Conservation (phyloP, 2,329 filamentous ascomycete species). For the Diaporthe eres region DNA sequence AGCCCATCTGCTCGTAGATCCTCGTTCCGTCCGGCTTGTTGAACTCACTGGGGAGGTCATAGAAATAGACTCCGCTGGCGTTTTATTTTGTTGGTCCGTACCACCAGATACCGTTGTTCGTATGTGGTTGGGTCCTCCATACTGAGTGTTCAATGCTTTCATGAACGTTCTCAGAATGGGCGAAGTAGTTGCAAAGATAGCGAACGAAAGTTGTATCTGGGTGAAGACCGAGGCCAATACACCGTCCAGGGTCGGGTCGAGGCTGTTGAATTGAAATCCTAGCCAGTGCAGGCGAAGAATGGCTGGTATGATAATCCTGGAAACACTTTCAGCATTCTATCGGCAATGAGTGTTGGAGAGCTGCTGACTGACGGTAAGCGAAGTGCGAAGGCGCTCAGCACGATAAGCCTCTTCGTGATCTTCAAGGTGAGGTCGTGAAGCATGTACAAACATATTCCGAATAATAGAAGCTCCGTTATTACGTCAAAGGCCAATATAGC, state of each 20-base stretch:
- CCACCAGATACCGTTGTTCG: not conserved
- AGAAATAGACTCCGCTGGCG: not conserved
- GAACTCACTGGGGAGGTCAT: slow-evolving; percentile 1
- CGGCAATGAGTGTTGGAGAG: not conserved
- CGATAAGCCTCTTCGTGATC: slow-evolving; percentile 53
- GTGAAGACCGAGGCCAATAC: slow-evolving; percentile 53
- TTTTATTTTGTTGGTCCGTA: not conserved
- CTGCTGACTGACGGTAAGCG: slow-evolving; percentile 54
- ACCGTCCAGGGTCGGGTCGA: slow-evolving; percentile 54
- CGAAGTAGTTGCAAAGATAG: slow-evolving; percentile 57
- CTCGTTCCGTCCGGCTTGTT: not conserved
- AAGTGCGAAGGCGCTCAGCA: slow-evolving; percentile 57
- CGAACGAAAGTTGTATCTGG: slow-evolving; percentile 57
- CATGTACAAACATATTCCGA: slow-evolving; percentile 53
- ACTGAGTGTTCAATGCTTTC: slow-evolving; percentile 51
- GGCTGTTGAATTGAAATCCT: slow-evolving; percentile 47
- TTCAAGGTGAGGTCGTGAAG: slow-evolving; percentile 56
- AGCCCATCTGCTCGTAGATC: not conserved
- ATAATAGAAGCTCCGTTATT: slow-evolving; percentile 54
- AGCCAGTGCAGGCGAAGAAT: slow-evolving; percentile 56
- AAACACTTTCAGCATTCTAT: slow-evolving; percentile 3
- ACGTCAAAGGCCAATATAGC: slow-evolving; percentile 56
- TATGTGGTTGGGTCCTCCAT: slow-evolving; percentile 45
- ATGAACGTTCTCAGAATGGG: slow-evolving; percentile 61
- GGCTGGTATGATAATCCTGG: slow-evolving; percentile 56